Conservation (phyloP, 139 green algal genomes). For the Volvox africanus region DNA sequence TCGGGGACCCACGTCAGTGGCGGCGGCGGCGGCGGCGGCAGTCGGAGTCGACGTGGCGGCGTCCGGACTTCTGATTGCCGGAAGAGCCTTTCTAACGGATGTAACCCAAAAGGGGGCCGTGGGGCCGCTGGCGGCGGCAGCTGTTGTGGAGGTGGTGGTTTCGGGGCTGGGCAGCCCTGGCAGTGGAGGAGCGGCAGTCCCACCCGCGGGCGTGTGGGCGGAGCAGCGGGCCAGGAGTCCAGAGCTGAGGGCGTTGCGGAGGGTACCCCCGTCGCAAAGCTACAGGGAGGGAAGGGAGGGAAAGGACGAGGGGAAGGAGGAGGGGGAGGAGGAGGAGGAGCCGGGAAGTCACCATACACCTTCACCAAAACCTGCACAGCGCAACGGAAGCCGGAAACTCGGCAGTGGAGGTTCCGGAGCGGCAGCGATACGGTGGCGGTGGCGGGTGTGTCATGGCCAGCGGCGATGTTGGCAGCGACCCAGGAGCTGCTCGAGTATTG, state of each 20-base stretch:
- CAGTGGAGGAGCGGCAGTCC: too few species aligned
- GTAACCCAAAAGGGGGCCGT: not conserved
- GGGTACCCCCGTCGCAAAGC: constrained; percentile 11
- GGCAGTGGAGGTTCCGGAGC: too few species aligned
- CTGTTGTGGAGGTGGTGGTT: not conserved
- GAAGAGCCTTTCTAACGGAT: not conserved
- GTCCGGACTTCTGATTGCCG: not conserved
- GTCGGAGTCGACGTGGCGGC: not conserved
- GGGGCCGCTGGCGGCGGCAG: not conserved
- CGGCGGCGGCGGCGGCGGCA: too few species aligned
- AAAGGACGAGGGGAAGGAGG: not conserved
- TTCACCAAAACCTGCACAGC: too few species aligned
- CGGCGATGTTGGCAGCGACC: too few species aligned
- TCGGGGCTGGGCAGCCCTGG: not conserved
- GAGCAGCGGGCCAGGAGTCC: not conserved
- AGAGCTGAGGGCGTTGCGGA: not conserved
- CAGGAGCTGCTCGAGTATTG: too few species aligned
- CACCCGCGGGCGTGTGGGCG: too few species aligned
- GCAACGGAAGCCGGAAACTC: too few species aligned
- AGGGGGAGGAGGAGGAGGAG: not conserved
- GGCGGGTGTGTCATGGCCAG: too few species aligned
- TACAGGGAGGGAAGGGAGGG: not conserved
- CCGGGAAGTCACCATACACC: not conserved
- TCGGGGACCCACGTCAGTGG: too few species aligned
- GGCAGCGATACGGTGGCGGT: too few species aligned